These are phyloP conservation scores for Phytophthora cactorum DNA, from an alignment of 352 stramenopile genomes.

Conservation along the genomic window DNA sequence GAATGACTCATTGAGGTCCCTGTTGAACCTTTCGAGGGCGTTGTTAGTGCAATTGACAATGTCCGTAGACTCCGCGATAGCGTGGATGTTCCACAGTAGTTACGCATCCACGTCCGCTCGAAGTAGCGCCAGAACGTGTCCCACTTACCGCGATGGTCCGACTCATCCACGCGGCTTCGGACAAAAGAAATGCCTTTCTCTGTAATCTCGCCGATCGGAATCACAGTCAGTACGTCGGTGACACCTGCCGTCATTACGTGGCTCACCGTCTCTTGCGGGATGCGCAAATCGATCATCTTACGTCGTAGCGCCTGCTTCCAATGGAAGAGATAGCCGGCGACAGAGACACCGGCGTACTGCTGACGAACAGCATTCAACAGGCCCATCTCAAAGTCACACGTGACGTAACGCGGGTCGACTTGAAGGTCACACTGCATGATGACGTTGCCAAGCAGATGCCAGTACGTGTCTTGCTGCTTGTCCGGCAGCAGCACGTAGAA, in stretches of 20 bases:
- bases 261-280: not conserved
- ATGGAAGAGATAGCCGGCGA: not conserved
- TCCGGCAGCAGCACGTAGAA: constrained; percentile 4
- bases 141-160: not conserved
- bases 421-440: constrained; percentile 1
- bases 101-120: not conserved
- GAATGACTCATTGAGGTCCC: constrained; percentile 1
- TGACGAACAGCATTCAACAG: not conserved
- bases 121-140: not conserved
- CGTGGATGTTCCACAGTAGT: not conserved
- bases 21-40: not conserved
- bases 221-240: constrained; percentile 5
- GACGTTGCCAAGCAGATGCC: not conserved
- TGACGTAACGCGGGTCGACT: not conserved
- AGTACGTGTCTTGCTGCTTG: constrained; percentile 2
- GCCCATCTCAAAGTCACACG: not conserved
- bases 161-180: constrained; percentile 1
- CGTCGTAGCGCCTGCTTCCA: constrained; percentile 5
- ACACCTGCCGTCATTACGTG: not conserved
- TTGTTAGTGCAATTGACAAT: constrained; percentile 1
- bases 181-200: constrained; percentile 2
- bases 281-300: constrained; percentile 6
- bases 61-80: not conserved
- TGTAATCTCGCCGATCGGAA: constrained; percentile 1
- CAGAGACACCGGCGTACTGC: not conserved